Conservation (phyloP, 1,139 yeast species). For the Saccharomyces hybrid region DNA sequence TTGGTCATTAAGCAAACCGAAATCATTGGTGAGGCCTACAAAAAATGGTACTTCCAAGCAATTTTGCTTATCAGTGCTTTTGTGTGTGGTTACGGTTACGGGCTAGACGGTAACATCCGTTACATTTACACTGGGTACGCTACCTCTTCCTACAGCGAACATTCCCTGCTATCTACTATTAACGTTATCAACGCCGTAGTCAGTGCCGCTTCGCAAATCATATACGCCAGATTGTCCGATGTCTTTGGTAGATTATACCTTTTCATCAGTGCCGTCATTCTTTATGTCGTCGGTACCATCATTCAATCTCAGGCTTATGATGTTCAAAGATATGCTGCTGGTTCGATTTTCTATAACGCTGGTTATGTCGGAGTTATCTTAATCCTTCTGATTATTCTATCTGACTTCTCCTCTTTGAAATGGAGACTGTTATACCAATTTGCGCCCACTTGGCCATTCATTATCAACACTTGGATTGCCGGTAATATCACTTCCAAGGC, state of each 20-base stretch:
- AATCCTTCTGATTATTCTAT: constrained; percentile 48
- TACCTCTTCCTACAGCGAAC: constrained; percentile 47
- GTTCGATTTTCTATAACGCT: constrained; percentile 60
- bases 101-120: constrained; percentile 54
- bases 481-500: constrained; percentile 46
- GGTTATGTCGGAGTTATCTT: constrained; percentile 63
- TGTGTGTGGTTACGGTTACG: constrained; percentile 56
- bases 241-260: constrained; percentile 61
- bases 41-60: constrained; percentile 19
- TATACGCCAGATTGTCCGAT: constrained; percentile 63
- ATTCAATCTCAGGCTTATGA: constrained; percentile 61
- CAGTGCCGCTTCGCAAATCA: constrained; percentile 66
- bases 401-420: constrained; percentile 59
- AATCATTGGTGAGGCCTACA: constrained; percentile 17
- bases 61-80: constrained; percentile 41
- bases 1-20: constrained; percentile 18
- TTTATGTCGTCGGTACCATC: constrained; percentile 64
- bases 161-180: constrained; percentile 58
- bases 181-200: constrained; percentile 55
- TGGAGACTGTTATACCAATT: constrained; percentile 62
- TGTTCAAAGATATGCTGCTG: constrained; percentile 63
- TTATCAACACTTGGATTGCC: constrained; percentile 70
- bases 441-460: constrained; percentile 60
- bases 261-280: constrained; percentile 45
- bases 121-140: constrained; percentile 47